These are phyloP conservation scores for Colletotrichum costaricense DNA, from an alignment of 2,329 filamentous ascomycete genomes.

Conservation along the genomic window DNA sequence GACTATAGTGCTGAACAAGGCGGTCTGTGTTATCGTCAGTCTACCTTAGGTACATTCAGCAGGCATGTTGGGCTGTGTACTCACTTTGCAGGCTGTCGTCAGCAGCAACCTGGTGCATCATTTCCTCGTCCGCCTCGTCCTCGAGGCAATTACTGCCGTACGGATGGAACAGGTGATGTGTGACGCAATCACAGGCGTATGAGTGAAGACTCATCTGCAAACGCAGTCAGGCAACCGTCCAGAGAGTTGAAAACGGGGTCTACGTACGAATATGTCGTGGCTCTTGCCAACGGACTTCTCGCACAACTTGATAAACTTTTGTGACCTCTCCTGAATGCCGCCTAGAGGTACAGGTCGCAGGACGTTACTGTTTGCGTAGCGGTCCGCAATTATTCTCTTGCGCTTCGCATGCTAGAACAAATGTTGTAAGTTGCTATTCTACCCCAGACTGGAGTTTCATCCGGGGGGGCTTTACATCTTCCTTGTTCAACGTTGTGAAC, in stretches of 20 bases:
- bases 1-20: slow-evolving; percentile 68
- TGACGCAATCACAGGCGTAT: slow-evolving; percentile 77
- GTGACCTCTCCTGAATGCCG: slow-evolving; percentile 68
- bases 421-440: not conserved
- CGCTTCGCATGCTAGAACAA: slow-evolving; percentile 67
- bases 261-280: slow-evolving; percentile 71
- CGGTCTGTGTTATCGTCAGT: slow-evolving; percentile 57
- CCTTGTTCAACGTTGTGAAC: slow-evolving; percentile 68
- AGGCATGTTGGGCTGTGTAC: slow-evolving; percentile 38
- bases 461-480: slow-evolving; percentile 53
- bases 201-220: slow-evolving; percentile 62
- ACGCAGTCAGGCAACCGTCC: slow-evolving; percentile 17
- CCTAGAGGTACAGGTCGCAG: slow-evolving; percentile 65
- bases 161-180: slow-evolving; percentile 77
- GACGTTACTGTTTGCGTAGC: slow-evolving; percentile 77
- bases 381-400: slow-evolving; percentile 72
- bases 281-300: slow-evolving; percentile 54
- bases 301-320: slow-evolving; percentile 66
- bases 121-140: slow-evolving; percentile 64
- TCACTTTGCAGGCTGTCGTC: slow-evolving; percentile 75
- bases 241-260: not conserved
- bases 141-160: slow-evolving; percentile 71
- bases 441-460: not conserved
- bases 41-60: not conserved
- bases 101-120: slow-evolving; percentile 77